These are phyloP conservation scores for Crucibulum laeve DNA, from an alignment of 768 basidiomycete species.

Conservation along the genomic window DNA sequence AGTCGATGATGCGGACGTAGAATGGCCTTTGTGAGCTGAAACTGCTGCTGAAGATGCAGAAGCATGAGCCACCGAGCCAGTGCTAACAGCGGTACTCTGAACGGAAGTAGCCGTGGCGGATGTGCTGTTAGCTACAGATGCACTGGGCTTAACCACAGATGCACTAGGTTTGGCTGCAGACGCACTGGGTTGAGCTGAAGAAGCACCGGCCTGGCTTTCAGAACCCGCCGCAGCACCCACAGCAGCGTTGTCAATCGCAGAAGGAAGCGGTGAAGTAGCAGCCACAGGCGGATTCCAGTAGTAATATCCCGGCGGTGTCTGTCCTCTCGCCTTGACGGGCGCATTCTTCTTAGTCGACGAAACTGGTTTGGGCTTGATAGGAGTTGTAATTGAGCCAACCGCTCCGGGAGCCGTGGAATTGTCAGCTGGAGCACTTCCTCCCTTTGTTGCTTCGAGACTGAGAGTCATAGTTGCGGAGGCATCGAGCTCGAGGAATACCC, in stretches of 20 bases:
- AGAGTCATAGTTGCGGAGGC: slow-evolving; percentile 23
- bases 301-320: neutral
- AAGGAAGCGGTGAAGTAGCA: neutral
- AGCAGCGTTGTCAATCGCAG: neutral
- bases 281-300: neutral
- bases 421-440: neutral
- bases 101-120: too few relatives aligned
- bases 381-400: neutral
- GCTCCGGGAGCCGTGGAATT: neutral
- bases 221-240: too few relatives aligned
- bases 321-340: neutral
- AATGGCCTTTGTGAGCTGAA: too few relatives aligned
- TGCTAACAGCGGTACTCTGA: too few relatives aligned
- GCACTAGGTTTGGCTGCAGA: too few relatives aligned
- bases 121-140: too few relatives aligned
- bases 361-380: neutral
- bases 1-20: neutral
- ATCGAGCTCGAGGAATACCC: slow-evolving; percentile 38
- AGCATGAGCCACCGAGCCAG: too few relatives aligned
- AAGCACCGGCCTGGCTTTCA: too few relatives aligned
- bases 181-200: too few relatives aligned
- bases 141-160: too few relatives aligned
- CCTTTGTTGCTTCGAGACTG: slow-evolving; percentile 13
- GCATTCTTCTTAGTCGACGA: neutral
- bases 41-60: too few relatives aligned